Evolutionary conservation across 257 asterid species (phyloP), one percentile per base, ranked within the genome.

Genomic region (Marsdenia floribunda): DNA sequence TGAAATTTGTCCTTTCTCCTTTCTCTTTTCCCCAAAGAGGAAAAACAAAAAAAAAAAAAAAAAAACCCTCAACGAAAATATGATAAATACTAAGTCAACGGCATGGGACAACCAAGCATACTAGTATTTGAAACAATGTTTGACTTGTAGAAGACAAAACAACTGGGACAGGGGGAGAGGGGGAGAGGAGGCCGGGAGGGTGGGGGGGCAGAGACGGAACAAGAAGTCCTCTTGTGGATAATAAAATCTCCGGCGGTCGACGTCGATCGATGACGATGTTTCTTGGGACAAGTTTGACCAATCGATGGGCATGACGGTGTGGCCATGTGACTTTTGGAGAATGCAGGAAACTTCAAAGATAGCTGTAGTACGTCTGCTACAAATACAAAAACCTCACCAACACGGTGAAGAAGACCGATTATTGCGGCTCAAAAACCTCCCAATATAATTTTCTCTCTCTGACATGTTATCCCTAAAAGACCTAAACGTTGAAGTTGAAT

Each of bases 401-500:
- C 73, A 54, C 77, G 73, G 82, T 60, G 81, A 12, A 38, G 76
- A 69, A 72, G 75, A 66, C 85, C 88, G 79, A 69, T 52, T 73
- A 73, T 82, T 80, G 75, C 88, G 85, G 87, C 86, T 80, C 69
- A 79, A 78, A 73, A 9, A 70, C 42, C 83, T 71, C 81, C 49
- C 49, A 6, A 6, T 59, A 7, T 19, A 11, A 7, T 50, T 63
- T 73, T 60, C 74, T 58, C 49, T 42, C 74, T 58, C 49, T 42
- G 71, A 68, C 42, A 40, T 80, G 57, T 79, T 58, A 76, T 53
- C 66, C 75, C 89, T 86, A 44, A 87, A 88, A 86, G 93, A 93
- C 92, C 84, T 81, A 84, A 90, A 86, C 88, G 97, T 91, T 93
- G 98, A 93, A 90, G 96, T 90, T 90, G 93, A 89, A 87, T 82